Evolutionary conservation across 352 stramenopile genomes (phyloP), one percentile per base, ranked within the genome.

Genomic region (Globisporangium nodosum): DNA sequence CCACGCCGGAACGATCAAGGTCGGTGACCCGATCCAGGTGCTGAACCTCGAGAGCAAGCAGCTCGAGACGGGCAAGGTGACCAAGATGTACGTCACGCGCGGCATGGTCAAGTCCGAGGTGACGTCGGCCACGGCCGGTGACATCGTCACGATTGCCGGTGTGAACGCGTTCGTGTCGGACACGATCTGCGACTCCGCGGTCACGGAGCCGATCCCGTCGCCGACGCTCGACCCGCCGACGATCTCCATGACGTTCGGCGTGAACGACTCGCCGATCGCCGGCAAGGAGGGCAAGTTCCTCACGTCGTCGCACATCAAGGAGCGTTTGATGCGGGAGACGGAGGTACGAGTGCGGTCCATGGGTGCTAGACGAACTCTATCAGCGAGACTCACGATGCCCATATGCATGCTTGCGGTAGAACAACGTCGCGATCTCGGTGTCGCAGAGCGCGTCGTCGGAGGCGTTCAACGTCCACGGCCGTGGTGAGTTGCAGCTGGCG

Each of bases 231-330:
- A 97, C 54, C 97, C 97, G 49, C 96, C 97, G 7, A 99, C 96
- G n/a, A 91, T 99, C 55, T 96, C 87, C 24, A 99, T 99, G 92
- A 97, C 97, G 49, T 99, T 99, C 76, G 86, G 94, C 48, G 94
- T 98, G 11, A 99, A 99, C 73, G 95, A 98, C 70, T 96, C 91
- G 27, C 97, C 97, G 16, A 91, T 99, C 27, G 87, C 88, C 48
- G 92, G 97, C 64, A 95, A 92, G 71, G 96, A 99, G 61, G 97
- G 96, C 56, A 98, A 98, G 60, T 98, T 98, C 61, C 79, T 99
- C 40, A 99, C 97, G 20, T 98, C 91, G 60, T 90, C 87, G 54
- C 84, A 97, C 65, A 96, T 99, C 52, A 95, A 97, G 68, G 81
- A 97, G 49, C 81, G 96, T 52, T 80, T 99, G 52, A 72, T 92